Conservation (phyloP, 2,329 filamentous ascomycete genomes). For the Didymella lethalis region DNA sequence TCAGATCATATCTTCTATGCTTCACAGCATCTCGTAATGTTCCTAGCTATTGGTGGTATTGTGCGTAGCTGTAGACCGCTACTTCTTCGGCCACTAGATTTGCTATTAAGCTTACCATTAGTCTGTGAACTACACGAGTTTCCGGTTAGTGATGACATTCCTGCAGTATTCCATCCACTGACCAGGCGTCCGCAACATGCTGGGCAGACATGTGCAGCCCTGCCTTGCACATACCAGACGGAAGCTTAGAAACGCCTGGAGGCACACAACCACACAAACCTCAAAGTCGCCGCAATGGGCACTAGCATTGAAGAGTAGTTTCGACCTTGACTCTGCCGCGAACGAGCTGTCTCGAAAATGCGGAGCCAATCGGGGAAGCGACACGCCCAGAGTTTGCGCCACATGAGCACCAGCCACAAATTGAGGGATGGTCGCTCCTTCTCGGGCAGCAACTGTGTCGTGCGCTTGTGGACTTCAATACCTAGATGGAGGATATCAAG, state of each 20-base stretch:
- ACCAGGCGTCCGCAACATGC: background rate
- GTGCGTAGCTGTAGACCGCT: conserved; percentile 6
- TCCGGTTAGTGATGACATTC: background rate
- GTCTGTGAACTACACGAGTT: background rate
- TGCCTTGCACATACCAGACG: background rate
- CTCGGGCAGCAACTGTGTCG: background rate
- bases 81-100: background rate
- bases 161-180: too few relatives aligned
- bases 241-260: background rate
- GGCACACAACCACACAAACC: background rate
- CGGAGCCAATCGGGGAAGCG: conserved; percentile 14
- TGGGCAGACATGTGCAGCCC: background rate
- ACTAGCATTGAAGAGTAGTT: conserved; percentile 10
- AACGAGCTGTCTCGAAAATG: conserved; percentile 16
- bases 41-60: background rate
- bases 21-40: background rate
- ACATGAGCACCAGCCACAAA: conserved; percentile 12
- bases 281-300: background rate
- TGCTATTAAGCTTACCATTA: background rate
- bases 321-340: conserved; percentile 23
- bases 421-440: background rate
- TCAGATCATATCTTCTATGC: background rate
- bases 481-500: too few relatives aligned
- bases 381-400: conserved; percentile 20
- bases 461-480: background rate